Conservation (phyloP, 2,329 filamentous ascomycete genomes). For the Hymenoscyphus fructigenus region DNA sequence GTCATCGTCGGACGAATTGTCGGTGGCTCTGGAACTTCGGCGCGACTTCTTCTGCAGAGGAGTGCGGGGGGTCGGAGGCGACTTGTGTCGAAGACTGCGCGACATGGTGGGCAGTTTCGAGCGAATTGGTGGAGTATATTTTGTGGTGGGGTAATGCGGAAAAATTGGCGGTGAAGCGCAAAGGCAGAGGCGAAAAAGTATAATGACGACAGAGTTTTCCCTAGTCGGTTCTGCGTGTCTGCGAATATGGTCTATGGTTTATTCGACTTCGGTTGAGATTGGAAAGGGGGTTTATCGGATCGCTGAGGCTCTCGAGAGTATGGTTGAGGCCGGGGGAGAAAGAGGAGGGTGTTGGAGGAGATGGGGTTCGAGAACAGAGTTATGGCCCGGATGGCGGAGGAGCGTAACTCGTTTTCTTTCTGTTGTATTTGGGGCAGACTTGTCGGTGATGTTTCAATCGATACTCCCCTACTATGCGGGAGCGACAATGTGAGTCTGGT, state of each 20-base stretch:
- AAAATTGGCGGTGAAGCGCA: constrained; percentile 24
- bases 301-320: constrained; percentile 11
- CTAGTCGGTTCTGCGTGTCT: background rate
- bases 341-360: constrained; percentile 7
- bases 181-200: constrained; percentile 1
- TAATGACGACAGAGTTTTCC: constrained; percentile 10
- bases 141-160: constrained; percentile 4
- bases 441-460: constrained; percentile 34
- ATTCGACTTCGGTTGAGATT: constrained; percentile 20
- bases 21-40: constrained; percentile 46
- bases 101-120: constrained; percentile 31
- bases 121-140: constrained; percentile 9
- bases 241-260: constrained; percentile 7
- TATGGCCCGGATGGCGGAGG: constrained; percentile 23
- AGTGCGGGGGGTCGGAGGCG: constrained; percentile 43
- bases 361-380: constrained; percentile 28
- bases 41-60: constrained; percentile 26
- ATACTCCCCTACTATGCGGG: constrained; percentile 24
- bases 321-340: constrained; percentile 17
- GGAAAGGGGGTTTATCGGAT: constrained; percentile 16
- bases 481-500: constrained; percentile 50
- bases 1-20: constrained; percentile 61
- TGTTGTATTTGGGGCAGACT: background rate
- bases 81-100: constrained; percentile 53
- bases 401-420: constrained; percentile 26